Percentiles rank a stretch among this genome's conserved stretches.
These are phyloP conservation scores for Lentinula aciculospora DNA, from an alignment of 768 basidiomycete genomes.

Conservation along the genomic window DNA sequence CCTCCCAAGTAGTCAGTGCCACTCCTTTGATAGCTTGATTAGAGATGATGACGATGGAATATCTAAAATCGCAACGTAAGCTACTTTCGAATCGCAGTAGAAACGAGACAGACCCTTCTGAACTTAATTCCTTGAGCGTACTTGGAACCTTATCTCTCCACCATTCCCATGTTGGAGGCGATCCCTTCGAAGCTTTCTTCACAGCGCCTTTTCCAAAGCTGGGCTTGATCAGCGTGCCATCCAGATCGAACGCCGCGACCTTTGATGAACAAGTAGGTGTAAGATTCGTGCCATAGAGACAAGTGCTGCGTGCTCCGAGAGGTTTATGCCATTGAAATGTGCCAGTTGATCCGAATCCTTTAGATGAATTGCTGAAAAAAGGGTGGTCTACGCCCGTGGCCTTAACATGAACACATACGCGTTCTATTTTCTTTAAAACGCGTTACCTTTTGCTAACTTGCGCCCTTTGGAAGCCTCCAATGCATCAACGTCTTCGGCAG, in stretches of 20 bases:
- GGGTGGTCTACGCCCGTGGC: slow-evolving; percentile 29
- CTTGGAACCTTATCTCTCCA: slow-evolving; percentile 44
- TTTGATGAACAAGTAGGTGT: slow-evolving; percentile 27
- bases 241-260: slow-evolving; percentile 61
- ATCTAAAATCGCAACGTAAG: slow-evolving; percentile 26
- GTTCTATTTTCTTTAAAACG: neutral
- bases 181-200: slow-evolving; percentile 1
- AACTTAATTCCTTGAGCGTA: slow-evolving; percentile 41
- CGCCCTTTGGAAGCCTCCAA: neutral
- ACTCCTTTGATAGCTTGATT: slow-evolving; percentile 48
- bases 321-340: slow-evolving; percentile 15
- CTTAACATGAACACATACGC: slow-evolving; percentile 1
- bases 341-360: neutral
- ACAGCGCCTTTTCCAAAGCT: slow-evolving; percentile 7
- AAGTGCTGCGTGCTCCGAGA: slow-evolving; percentile 28
- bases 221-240: slow-evolving; percentile 60
- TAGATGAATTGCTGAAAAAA: slow-evolving; percentile 24
- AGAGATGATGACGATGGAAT: slow-evolving; percentile 51
- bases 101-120: slow-evolving; percentile 37
- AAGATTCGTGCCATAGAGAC: slow-evolving; percentile 27
- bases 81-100: neutral
- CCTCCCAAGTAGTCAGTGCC: slow-evolving; percentile 45
- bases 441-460: neutral
- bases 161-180: slow-evolving; percentile 30
- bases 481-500: neutral